Base-by-base conservation (phyloP, 371 early-diverging fungal genomes). In the Syncephalis fuscata region DNA sequence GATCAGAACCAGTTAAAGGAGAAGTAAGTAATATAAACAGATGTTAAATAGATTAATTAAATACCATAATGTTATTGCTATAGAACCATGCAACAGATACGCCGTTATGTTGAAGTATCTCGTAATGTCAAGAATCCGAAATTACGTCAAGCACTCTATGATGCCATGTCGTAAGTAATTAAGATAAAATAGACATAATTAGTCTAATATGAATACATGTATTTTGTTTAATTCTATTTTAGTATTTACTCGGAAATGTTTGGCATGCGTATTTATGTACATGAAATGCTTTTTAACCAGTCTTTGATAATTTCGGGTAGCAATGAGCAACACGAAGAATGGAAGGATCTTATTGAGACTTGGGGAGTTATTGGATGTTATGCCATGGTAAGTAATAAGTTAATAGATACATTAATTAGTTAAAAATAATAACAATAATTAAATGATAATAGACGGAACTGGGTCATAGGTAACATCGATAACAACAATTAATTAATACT, bases 301-400 rank as follows among this genome's bases (percentile, higher is more conserved):
- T 70, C 73, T 0, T 45, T 82, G 42, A 51, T 54, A 26, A 66
- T 82, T 60, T 67, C 79, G 27, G 76, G 76, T 22, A 70, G 57
- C 5, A 54, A 67, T 2, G 74, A 72, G 40, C 82, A 82, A 45
- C 60, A 65, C 39, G 65, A 58, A 1, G 55, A 65, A 20, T 74
- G 78, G 69, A 53, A 71, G 23, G 67, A 64, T 37, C 63, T 66
- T 26, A 60, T 76, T 8, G 60, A 63, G 16, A 64, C 67, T 27
- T 72, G 65, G 54, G 56, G 67, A 22, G 61, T 76, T 9, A 52
- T 74, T 54, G 82, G 82, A 26, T 72, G 82, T 45, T 81, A 78
- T 56, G 77, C 79, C 16, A 78, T 81, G 79, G 76, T 73, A 70
- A 46, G 44, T 39, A 7, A 26, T n/a, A 24, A 7, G 21, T 20